Evolutionary conservation across 163 green algal species (phyloP).

Genomic region (Coccomyxa subellipsoidea): DNA sequence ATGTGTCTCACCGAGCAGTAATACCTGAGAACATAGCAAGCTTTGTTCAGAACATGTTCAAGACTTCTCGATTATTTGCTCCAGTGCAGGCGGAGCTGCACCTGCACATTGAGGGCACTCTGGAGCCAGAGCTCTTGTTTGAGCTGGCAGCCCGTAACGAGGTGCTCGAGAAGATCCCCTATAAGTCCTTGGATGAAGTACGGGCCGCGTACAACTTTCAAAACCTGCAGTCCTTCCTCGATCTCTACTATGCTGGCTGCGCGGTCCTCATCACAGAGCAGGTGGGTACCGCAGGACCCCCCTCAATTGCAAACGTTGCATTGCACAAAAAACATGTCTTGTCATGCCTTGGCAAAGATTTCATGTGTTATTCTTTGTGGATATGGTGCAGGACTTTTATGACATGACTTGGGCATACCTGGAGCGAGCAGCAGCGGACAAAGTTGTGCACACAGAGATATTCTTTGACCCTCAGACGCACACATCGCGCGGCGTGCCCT

Average conservation of each 20-base stretch:
- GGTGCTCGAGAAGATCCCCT: conserved; percentile 31
- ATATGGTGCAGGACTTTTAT: conserved; percentile 51
- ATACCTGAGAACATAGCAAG: too few relatives aligned
- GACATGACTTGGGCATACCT: conserved; percentile 60
- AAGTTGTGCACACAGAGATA: conserved; percentile 52
- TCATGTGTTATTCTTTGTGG: neutral
- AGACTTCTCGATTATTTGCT: too few relatives aligned
- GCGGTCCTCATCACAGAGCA: conserved; percentile 39
- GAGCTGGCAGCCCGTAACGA: conserved; percentile 49
- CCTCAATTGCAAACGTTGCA: too few relatives aligned
- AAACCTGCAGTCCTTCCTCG: conserved; percentile 44
- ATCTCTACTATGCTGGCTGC: conserved; percentile 33
- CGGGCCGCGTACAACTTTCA: conserved; percentile 44
- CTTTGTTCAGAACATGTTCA: too few relatives aligned
- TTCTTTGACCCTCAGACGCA: conserved; percentile 64
- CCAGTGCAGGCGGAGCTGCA: conserved; percentile 74
- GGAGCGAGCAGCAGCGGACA: conserved; percentile 32
- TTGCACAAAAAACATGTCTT: too few relatives aligned
- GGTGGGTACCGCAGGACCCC: neutral
- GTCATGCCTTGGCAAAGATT: too few relatives aligned
- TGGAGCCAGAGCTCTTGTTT: conserved; percentile 69
- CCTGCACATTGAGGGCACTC: conserved; percentile 64
- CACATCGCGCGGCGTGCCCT: conserved; percentile 27
- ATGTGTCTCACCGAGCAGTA: too few relatives aligned
- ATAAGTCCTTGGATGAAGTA: conserved; percentile 23